Evolutionary conservation across 768 basidiomycete species (phyloP).

Genomic region (Termitomyces sp.): DNA sequence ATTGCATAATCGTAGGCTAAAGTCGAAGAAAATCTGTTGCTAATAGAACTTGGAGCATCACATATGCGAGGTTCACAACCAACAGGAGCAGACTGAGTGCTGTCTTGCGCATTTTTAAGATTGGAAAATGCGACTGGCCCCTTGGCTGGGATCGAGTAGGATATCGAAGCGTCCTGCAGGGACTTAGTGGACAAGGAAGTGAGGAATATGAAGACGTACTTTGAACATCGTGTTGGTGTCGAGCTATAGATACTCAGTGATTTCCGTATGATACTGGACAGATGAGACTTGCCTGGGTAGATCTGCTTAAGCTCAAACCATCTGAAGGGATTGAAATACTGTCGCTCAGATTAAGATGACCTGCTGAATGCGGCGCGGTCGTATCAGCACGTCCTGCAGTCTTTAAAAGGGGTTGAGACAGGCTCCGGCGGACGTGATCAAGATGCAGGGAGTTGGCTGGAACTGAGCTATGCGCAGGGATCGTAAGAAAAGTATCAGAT

Average conservation of each 20-base stretch:
- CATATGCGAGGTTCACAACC: conserved; percentile 4
- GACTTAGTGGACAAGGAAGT: background rate
- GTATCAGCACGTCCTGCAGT: background rate
- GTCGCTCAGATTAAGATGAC: conserved; percentile 1
- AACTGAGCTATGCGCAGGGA: background rate
- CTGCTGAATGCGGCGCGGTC: background rate
- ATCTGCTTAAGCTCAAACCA: conserved; percentile 18
- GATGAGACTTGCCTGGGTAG: conserved; percentile 8
- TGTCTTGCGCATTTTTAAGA: background rate
- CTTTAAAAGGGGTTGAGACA: conserved; percentile 14
- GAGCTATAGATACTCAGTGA: background rate
- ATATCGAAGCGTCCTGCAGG: conserved; percentile 5
- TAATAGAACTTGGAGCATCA: background rate
- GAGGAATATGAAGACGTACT: background rate
- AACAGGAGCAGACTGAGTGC: background rate
- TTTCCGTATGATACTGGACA: background rate
- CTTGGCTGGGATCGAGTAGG: background rate
- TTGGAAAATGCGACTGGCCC: background rate
- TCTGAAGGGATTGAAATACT: conserved; percentile 5
- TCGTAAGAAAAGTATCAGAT: conserved; percentile 16
- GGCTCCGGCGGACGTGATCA: conserved; percentile 20
- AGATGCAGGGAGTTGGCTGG: conserved; percentile 15
- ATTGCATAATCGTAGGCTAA: background rate
- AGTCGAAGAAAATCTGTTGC: background rate
- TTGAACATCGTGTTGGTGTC: background rate